Conservation (phyloP, 1,139 yeast genomes). For the Fermentozyma sake region DNA sequence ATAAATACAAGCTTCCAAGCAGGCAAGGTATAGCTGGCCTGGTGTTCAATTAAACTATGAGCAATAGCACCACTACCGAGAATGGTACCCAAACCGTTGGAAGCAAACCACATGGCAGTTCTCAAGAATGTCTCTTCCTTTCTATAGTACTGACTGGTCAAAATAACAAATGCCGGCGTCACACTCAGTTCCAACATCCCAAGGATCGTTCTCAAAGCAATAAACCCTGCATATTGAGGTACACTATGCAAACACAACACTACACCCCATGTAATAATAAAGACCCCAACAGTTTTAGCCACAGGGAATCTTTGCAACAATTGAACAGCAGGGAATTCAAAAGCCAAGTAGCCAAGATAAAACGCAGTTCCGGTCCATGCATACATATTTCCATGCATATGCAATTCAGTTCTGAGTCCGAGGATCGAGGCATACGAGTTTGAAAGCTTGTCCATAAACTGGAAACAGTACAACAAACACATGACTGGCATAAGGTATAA, state of each 20-base stretch:
- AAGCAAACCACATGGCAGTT: conserved; percentile 46
- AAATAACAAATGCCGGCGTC: conserved; percentile 49
- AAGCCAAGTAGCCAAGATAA: conserved; percentile 48
- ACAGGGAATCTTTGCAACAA: conserved; percentile 42
- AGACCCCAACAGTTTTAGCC: conserved; percentile 29
- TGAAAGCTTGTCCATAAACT: conserved; percentile 63
- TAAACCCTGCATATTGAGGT: conserved; percentile 34
- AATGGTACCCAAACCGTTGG: conserved; percentile 48
- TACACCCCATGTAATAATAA: conserved; percentile 47
- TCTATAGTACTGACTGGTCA: conserved; percentile 54
- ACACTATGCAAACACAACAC: conserved; percentile 39
- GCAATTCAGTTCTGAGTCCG: conserved; percentile 47
- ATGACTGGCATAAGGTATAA: conserved; percentile 49
- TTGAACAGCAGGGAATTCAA: conserved; percentile 43
- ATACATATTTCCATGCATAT: conserved; percentile 49
- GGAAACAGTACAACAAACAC: conserved; percentile 52
- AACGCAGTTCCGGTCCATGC: conserved; percentile 57
- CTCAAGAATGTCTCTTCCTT: conserved; percentile 47
- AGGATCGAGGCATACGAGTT: conserved; percentile 57
- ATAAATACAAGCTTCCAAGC: conserved; percentile 48
- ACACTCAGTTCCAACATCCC: conserved; percentile 55
- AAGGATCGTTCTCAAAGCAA: conserved; percentile 40
- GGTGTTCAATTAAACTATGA: conserved; percentile 37
- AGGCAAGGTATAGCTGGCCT: conserved; percentile 26
- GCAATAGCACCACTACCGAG: conserved; percentile 50